phyloP scores from a whole-genome alignment of 192 early-diverging fungal genomes.

The Chytriomyces sp. region DNA sequence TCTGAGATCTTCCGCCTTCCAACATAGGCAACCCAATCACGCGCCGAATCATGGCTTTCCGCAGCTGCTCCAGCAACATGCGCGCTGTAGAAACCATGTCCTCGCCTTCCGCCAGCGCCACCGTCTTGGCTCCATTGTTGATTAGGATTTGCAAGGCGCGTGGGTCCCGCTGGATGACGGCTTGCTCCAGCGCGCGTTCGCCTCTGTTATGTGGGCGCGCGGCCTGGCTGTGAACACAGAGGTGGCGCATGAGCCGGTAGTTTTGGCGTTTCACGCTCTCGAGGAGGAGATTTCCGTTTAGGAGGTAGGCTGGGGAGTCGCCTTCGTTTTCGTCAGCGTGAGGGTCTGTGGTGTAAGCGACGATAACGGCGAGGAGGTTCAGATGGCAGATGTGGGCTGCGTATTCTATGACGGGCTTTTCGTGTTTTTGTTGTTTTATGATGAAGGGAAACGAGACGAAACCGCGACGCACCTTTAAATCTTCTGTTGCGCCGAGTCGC shows the following conservation, averaged over 20 bases:
- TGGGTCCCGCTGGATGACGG: not conserved
- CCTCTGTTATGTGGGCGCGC: conserved; percentile 5
- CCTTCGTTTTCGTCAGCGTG: not conserved
- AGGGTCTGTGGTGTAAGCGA: not conserved
- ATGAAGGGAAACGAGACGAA: not conserved
- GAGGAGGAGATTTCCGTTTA: not conserved
- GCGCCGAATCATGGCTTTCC: conserved; percentile 10
- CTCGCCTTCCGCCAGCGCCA: not conserved
- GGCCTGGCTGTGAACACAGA: conserved; percentile 6
- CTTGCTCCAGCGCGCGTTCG: conserved; percentile 5
- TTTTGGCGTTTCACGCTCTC: conserved; percentile 17
- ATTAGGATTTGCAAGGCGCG: conserved; percentile 16
- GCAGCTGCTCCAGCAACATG: not conserved
- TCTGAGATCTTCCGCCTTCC: conserved; percentile 12
- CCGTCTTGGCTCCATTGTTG: conserved; percentile 13
- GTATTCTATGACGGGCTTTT: conserved; percentile 15
- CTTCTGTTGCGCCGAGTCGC: not conserved
- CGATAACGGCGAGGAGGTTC: not conserved
- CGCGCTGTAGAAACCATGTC: not conserved
- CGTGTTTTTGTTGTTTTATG: not conserved
- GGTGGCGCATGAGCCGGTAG: conserved; percentile 22
- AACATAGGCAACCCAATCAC: conserved; percentile 21
- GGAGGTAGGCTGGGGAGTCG: not conserved
- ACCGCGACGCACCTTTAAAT: not conserved
- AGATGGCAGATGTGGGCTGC: conserved; percentile 18